These are phyloP conservation scores for Zygotorulaspora florentina DNA, from an alignment of 805 yeast genomes.

Conservation along the genomic window DNA sequence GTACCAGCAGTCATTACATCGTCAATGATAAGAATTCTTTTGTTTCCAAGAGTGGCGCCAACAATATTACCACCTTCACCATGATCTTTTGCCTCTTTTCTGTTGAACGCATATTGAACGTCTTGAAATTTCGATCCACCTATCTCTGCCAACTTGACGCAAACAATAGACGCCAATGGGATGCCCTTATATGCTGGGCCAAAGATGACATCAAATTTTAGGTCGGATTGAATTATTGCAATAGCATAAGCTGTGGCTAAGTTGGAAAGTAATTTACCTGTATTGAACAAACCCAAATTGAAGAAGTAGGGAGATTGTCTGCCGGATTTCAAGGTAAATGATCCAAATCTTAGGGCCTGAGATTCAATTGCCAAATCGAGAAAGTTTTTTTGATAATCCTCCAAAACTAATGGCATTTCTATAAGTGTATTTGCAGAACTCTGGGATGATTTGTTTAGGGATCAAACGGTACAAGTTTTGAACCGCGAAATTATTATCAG, in stretches of 20 bases:
- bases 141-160: conserved; percentile 85
- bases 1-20: conserved; percentile 99
- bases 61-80: conserved; percentile 98
- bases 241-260: conserved; percentile 86
- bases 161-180: conserved; percentile 89
- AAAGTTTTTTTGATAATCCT: conserved; percentile 59
- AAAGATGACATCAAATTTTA: conserved; percentile 84
- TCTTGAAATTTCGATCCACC: conserved; percentile 72
- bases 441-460: not conserved
- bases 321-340: conserved; percentile 87
- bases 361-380: conserved; percentile 78
- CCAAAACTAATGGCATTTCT: conserved; percentile 27
- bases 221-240: conserved; percentile 73
- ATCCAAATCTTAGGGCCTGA: conserved; percentile 81
- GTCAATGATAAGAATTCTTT: conserved; percentile 80
- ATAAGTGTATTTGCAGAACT: not conserved
- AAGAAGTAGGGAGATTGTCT: conserved; percentile 94
- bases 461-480: too few relatives aligned
- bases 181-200: conserved; percentile 99
- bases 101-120: conserved; percentile 87
- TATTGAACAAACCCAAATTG: conserved; percentile 84
- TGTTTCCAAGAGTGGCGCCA: conserved; percentile 69
- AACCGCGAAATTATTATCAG: too few relatives aligned
- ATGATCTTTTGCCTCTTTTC: conserved; percentile 95
- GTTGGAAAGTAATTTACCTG: conserved; percentile 72